A percentile compares a stretch with the other conserved stretches of the same genome.
phyloP scores from a whole-genome alignment of 495 filamentous ascomycete genomes.

The Lepraria neglecta region DNA sequence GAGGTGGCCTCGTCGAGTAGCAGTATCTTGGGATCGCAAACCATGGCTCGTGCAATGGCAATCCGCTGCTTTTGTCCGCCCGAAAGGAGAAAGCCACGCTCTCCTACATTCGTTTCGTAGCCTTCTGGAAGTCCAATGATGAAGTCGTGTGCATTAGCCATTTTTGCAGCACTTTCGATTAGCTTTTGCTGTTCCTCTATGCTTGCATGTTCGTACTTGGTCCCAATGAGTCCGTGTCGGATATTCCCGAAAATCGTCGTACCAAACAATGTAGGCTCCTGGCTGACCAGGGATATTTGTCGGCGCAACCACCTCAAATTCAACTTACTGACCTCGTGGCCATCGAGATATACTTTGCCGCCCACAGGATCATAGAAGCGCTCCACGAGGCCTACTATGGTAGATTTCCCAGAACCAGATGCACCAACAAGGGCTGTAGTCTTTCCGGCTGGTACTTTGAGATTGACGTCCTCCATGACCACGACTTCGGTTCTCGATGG shows the following conservation, averaged over 20 bases:
- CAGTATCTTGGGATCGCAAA: slow-evolving; percentile 91
- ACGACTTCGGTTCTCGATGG: slow-evolving; percentile 85
- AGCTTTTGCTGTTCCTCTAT: slow-evolving; percentile 61
- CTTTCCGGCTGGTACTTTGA: slow-evolving; percentile 77
- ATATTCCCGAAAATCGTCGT: slow-evolving; percentile 87
- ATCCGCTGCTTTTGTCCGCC: slow-evolving; percentile 97
- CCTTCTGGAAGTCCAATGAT: slow-evolving; percentile 75
- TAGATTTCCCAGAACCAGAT: slow-evolving; percentile 85
- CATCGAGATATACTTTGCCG: slow-evolving; percentile 75
- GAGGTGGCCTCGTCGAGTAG: slow-evolving; percentile 92
- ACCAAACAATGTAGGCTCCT: slow-evolving; percentile 78
- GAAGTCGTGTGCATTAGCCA: slow-evolving; percentile 92
- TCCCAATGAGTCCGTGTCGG: slow-evolving; percentile 79
- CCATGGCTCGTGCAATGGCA: slow-evolving; percentile 79
- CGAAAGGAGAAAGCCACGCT: slow-evolving; percentile 84
- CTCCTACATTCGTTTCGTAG: slow-evolving; percentile 91
- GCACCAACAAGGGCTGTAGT: slow-evolving; percentile 81
- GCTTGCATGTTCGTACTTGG: slow-evolving; percentile 58
- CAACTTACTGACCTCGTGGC: slow-evolving; percentile 68
- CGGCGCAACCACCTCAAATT: slow-evolving; percentile 90
- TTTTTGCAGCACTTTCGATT: slow-evolving; percentile 74
- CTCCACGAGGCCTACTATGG: slow-evolving; percentile 85
- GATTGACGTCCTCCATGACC: slow-evolving; percentile 74
- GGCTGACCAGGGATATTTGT: slow-evolving; percentile 82
- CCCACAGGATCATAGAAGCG: slow-evolving; percentile 86